A percentile compares a stretch with the other conserved stretches of the same genome.
Conservation (phyloP, 345 rosid genomes). For the Punica granatum region DNA sequence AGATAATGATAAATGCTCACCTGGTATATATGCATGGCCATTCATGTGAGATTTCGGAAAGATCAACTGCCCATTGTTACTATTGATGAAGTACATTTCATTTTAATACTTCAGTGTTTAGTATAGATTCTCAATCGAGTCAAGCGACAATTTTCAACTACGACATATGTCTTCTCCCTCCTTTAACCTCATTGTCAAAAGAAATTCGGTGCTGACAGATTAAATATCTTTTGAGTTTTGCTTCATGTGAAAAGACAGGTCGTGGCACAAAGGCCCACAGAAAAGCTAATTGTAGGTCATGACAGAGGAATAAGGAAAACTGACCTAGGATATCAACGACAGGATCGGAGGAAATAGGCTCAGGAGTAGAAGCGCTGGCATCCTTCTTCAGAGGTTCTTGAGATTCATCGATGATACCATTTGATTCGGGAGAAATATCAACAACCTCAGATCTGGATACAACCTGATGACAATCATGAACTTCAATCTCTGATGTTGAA, state of each 20-base stretch:
- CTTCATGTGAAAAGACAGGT: background rate
- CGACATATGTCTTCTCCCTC: background rate
- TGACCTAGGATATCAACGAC: constrained; percentile 46
- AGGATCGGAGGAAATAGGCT: constrained; percentile 32
- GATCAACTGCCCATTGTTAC: background rate
- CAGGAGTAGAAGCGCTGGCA: constrained; percentile 25
- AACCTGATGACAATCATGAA: constrained; percentile 28
- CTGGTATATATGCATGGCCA: background rate
- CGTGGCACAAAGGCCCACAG: background rate
- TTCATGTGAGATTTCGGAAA: background rate
- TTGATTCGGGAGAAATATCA: constrained; percentile 27
- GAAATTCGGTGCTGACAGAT: background rate
- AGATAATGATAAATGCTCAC: background rate
- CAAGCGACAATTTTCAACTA: background rate
- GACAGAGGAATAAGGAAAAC: background rate
- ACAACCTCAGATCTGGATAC: constrained; percentile 27
- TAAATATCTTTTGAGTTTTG: too few species aligned
- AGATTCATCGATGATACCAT: constrained; percentile 29
- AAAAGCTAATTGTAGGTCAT: background rate
- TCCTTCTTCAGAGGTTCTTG: constrained; percentile 36
- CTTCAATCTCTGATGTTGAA: constrained; percentile 61
- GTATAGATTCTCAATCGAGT: background rate
- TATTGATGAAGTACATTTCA: background rate
- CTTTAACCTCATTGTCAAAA: background rate
- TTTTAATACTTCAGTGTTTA: background rate